Evolutionary conservation across 306 rosid genomes (phyloP), one percentile per base, ranked within the genome.

Genomic region (Trichosanthes cucumerina): DNA sequence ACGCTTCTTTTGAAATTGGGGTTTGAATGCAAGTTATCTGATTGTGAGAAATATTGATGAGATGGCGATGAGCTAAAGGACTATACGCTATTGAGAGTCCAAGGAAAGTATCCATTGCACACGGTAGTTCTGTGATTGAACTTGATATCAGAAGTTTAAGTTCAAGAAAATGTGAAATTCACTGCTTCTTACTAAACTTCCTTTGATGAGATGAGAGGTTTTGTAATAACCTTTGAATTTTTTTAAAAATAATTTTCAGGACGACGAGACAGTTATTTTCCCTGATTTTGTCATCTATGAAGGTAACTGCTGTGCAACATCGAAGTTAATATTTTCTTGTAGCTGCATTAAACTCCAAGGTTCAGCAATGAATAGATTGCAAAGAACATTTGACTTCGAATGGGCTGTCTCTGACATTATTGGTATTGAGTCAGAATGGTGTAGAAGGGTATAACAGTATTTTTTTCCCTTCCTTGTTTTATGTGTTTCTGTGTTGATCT

Each of bases 351-450:
- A 78, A 82, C 86, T 91, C 9, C 82, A 80, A 83, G 86, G 86
- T 59, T 86, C 86, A 53, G 49, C 82, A 36, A 65, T 41, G 26
- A 85, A 76, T 84, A 91, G 87, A 76, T 73, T 79, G 52, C 59
- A 47, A 63, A 71, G 69, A 80, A 68, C 78, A 44, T 83, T 85
- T 56, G 75, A 70, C 81, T 54, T 82, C 38, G 85, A 89, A 80
- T 91, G 97, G 90, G 78, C 80, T 57, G 71, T 81, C 75, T 80
- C 77, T 14, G 86, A 88, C 81, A 80, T 91, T 77, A 49, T 79
- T 33, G 77, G 75, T 69, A 84, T 91, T 47, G 84, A 90, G 86
- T 90, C 91, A 52, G 77, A 63, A 21, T 90, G 93, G 93, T 66
- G 39, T 76, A 84, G 21, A 58, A 84, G 79, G 86, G 96, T 73